Conservation (phyloP, 257 asterid genomes). For the Jacaranda mimosifolia region DNA sequence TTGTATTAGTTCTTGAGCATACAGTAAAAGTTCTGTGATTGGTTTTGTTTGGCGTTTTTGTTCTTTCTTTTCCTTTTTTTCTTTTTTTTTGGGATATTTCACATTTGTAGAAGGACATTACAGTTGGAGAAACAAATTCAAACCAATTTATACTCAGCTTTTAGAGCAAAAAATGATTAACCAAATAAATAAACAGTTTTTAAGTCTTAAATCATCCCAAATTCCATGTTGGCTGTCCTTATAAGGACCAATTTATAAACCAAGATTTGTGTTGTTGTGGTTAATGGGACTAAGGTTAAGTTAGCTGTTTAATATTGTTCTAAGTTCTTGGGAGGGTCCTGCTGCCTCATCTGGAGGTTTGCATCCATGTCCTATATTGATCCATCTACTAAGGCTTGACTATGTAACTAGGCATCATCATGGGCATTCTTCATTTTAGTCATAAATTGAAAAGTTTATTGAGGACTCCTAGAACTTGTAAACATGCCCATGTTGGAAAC, state of each 20-base stretch:
- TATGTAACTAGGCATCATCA: neutral
- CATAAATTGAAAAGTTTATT: neutral
- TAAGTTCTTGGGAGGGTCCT: too few species aligned
- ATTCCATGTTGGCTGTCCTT: neutral
- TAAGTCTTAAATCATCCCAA: neutral
- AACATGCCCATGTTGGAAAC: neutral
- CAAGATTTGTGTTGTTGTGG: neutral
- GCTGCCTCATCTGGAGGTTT: too few species aligned
- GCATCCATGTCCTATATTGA: too few species aligned
- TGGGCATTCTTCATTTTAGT: neutral
- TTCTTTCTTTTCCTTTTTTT: too few species aligned
- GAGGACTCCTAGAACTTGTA: neutral
- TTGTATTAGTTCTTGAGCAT: too few species aligned
- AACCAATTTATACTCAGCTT: too few species aligned
- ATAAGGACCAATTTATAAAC: neutral
- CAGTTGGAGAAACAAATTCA: too few species aligned
- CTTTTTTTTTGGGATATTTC: too few species aligned
- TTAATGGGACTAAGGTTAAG: neutral
- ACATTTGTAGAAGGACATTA: too few species aligned
- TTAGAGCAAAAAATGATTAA: neutral
- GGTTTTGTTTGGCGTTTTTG: too few species aligned
- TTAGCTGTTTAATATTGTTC: neutral
- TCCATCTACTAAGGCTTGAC: neutral
- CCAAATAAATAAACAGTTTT: neutral
- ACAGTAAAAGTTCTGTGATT: too few species aligned